phyloP scores from a whole-genome alignment of 2,329 filamentous ascomycete genomes.

The Trichoderma oligosporum region DNA sequence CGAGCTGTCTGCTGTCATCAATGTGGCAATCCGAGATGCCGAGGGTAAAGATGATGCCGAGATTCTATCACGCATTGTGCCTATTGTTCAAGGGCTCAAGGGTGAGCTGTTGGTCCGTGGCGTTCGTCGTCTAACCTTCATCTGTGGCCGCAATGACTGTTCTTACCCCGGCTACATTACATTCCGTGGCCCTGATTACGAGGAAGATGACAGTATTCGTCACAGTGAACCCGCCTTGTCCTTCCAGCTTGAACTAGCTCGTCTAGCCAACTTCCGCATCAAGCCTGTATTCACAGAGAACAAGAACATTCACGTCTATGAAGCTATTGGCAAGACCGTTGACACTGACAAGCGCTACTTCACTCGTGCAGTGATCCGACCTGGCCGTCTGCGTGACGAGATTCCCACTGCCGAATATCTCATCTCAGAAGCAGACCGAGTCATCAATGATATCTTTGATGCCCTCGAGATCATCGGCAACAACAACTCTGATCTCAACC shows the following conservation, averaged over 20 bases:
- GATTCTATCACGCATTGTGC: slow-evolving; percentile 68
- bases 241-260: slow-evolving; percentile 95
- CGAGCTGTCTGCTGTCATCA: slow-evolving; percentile 87
- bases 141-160: slow-evolving; percentile 90
- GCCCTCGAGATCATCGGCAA: slow-evolving; percentile 98
- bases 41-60: slow-evolving; percentile 81
- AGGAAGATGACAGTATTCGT: slow-evolving; percentile 92
- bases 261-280: slow-evolving; percentile 95
- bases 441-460: slow-evolving; percentile 97
- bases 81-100: slow-evolving; percentile 75
- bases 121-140: slow-evolving; percentile 89
- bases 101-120: slow-evolving; percentile 76
- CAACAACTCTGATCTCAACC: slow-evolving; percentile 98
- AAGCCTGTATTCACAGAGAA: slow-evolving; percentile 99
- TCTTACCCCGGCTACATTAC: slow-evolving; percentile 97
- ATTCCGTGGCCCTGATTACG: slow-evolving; percentile 87
- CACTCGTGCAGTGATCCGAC: slow-evolving; percentile 89
- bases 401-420: slow-evolving; percentile 98
- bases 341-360: slow-evolving; percentile 99
- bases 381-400: slow-evolving; percentile 90
- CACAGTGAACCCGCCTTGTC: slow-evolving; percentile 94
- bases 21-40: slow-evolving; percentile 84
- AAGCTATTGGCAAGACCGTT: slow-evolving; percentile 89
- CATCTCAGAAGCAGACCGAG: slow-evolving; percentile 90
- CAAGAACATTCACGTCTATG: slow-evolving; percentile 98